These are phyloP conservation scores for Candida sanyaensis DNA, from an alignment of 1,139 yeast genomes.

Conservation along the genomic window DNA sequence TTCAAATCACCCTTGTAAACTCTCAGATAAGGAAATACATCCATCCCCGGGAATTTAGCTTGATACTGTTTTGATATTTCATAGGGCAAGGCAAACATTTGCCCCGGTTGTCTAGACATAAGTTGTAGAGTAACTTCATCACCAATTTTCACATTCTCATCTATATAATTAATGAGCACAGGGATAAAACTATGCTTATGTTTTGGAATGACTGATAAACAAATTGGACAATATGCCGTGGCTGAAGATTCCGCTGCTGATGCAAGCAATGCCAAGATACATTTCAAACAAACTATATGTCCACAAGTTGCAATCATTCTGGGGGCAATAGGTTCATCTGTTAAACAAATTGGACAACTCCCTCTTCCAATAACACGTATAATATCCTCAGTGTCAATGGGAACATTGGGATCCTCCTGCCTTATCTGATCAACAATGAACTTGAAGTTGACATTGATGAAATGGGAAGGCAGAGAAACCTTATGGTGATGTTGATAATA, in stretches of 20 bases:
- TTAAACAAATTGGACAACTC: conserved; percentile 89
- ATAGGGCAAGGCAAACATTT: conserved; percentile 65
- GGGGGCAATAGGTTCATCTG: conserved; percentile 86
- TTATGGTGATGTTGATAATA: conserved; percentile 2
- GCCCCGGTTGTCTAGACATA: conserved; percentile 68
- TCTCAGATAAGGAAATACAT: conserved; percentile 43
- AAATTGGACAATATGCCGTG: conserved; percentile 79
- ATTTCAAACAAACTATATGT: conserved; percentile 83
- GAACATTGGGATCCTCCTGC: conserved; percentile 73
- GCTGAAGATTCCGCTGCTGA: conserved; percentile 49
- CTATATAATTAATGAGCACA: conserved; percentile 58
- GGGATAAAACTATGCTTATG: conserved; percentile 58
- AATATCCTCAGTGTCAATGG: conserved; percentile 62
- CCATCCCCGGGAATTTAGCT: conserved; percentile 20
- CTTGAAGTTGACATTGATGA: conserved; percentile 82
- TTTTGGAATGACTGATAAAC: conserved; percentile 65
- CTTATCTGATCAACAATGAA: conserved; percentile 67
- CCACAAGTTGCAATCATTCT: conserved; percentile 92
- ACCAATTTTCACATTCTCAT: conserved; percentile 56
- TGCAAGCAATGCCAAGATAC: conserved; percentile 71
- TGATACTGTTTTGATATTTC: conserved; percentile 30
- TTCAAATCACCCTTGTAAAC: conserved; percentile 63
- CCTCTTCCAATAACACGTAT: conserved; percentile 72
- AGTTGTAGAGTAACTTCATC: conserved; percentile 63
- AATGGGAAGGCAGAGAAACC: conserved; percentile 58